phyloP scores from a whole-genome alignment of 2,329 filamentous ascomycete species.

The Shiraia sp. region DNA sequence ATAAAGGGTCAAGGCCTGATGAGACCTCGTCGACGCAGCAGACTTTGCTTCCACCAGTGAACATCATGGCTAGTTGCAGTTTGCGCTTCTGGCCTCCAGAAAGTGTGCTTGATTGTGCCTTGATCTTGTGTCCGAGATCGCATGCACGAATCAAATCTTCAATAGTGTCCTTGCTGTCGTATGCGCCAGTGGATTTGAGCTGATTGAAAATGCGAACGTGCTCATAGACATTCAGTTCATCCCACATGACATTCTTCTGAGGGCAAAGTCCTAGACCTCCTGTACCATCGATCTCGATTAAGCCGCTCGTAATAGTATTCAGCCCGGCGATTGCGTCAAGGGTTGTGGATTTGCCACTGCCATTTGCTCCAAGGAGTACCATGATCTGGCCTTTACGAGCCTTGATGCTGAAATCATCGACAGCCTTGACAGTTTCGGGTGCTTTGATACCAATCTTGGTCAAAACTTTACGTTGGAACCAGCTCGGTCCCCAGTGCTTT shows the following conservation, averaged over 20 bases:
- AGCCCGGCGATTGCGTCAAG: slow-evolving; percentile 85
- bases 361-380: slow-evolving; percentile 85
- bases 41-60: slow-evolving; percentile 83
- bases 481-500: slow-evolving; percentile 74
- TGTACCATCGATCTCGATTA: slow-evolving; percentile 75
- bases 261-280: slow-evolving; percentile 85
- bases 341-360: slow-evolving; percentile 87
- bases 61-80: slow-evolving; percentile 91
- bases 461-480: slow-evolving; percentile 57
- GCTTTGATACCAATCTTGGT: slow-evolving; percentile 52
- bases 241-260: slow-evolving; percentile 94
- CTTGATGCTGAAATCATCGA: slow-evolving; percentile 71
- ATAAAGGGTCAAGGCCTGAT: slow-evolving; percentile 84
- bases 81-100: slow-evolving; percentile 93
- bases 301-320: slow-evolving; percentile 74
- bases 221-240: slow-evolving; percentile 82
- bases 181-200: slow-evolving; percentile 65
- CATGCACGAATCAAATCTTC: slow-evolving; percentile 67
- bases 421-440: slow-evolving; percentile 74
- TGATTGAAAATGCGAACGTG: slow-evolving; percentile 83
- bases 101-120: slow-evolving; percentile 73
- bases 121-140: slow-evolving; percentile 75
- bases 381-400: slow-evolving; percentile 81
- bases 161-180: slow-evolving; percentile 63
- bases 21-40: slow-evolving; percentile 93